Evolutionary conservation across 192 early-diverging fungal genomes (phyloP), one percentile per base, ranked within the genome.

Genomic region (Funneliformis geosporum): DNA sequence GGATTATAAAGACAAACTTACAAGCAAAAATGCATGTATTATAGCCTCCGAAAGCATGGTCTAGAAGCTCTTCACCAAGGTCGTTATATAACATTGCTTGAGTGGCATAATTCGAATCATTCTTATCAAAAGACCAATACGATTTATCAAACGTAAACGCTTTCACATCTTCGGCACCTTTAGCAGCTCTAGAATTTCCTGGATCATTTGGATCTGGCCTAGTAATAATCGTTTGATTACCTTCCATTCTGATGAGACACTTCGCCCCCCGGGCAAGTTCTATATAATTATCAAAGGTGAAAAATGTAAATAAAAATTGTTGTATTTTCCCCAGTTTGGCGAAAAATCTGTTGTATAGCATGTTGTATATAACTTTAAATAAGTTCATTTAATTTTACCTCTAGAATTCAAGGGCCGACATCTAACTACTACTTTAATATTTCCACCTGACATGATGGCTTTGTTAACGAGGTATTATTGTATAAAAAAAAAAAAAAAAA

Each of bases 11-110:
- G 16, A 0, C n/a, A n/a, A 5, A 55, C 87, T 86, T 90, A 92
- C 89, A 98, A 16, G 97, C 97, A 83, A 98, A 96, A 55, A 98
- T 91, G 85, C 95, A 97, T 60, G 90, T 92, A 83, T 98, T 96
- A 84, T 96, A 98, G 33, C 97, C 97, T 21, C 88, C 88, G 67
- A 98, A 91, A 4, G 96, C 92, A 79, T 97, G 96, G 67, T 93
- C 90, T 5, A 97, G 86, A 25, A 98, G 80, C 14, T 94, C 91
- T 39, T 83, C 84, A 8, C 95, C 95, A 23, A 96, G 87, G 47
- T 92, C 91, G 42, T 88, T 86, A 82, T 94, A 98, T 28, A 98
- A 88, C 2, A 75, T 84, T 76, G 90, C 80, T 77, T 97, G 96
- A 72, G 90, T 88, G 60, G 95, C 95, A 75, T 90, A 92, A 43